Evolutionary conservation across 441 rosid species (phyloP), one percentile per base, ranked within the genome.

Genomic region (Metrosideros polymorpha): DNA sequence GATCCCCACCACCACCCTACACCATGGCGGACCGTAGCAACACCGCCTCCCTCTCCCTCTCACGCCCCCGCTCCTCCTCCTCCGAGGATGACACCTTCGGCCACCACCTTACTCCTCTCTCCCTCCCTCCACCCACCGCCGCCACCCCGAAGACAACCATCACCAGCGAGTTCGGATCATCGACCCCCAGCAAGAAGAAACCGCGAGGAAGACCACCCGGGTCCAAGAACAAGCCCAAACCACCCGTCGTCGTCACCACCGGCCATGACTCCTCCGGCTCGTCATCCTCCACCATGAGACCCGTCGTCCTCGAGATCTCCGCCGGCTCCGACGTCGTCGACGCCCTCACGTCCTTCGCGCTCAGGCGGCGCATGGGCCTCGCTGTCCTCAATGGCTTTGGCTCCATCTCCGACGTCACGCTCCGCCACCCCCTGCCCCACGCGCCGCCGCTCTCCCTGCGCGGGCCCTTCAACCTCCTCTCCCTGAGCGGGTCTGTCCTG

Each of bases 151-250:
- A 85, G 50, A 63, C 19, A 29, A 79, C 56, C 77, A 12, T 63
- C 43, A 10, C 77, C 77, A 9, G 45, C n/a, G 79, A 71, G n/a
- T 24, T 39, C 47, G 79, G 47, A 39, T 35, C 79, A 22, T 42
- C n/a, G 79, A 39, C 79, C 79, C 7, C 79, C n/a, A 12, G 47
- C n/a, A 71, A 39, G 79, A 71, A 86, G 54, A 93, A 89, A 88
- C 91, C 92, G 1, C 84, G 91, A 71, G 94, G 94, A 3, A 88
- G 94, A 24, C 94, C 94, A 0, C 93, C 91, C 0, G 93, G 94
- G 9, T 92, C 94, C n/a, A 93, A 92, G 84, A 93, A 93, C 90
- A 93, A 89, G 84, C 92, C 94, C 4, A 93, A 93, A 63, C 89
- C 92, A 0, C 92, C 94, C 32, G 51, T 90, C 39, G 85, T 91